Base-by-base conservation (phyloP, 805 yeast species). In the Blastobotrys americana region DNA sequence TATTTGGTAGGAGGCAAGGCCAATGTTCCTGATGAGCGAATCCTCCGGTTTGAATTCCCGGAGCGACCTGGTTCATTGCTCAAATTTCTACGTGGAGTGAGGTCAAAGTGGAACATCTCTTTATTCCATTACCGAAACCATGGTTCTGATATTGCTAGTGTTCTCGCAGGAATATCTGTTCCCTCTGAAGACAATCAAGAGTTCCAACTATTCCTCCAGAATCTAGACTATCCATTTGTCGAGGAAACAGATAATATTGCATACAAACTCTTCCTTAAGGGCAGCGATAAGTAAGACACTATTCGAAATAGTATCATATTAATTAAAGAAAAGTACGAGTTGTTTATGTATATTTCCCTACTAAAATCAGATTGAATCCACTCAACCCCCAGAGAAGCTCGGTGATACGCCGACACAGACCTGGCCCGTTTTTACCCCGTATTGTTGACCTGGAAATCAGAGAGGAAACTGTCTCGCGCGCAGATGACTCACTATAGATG, bases 41-140 rank as follows among this genome's bases (percentile, higher is more conserved):
- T 93, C 28, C 77, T 80, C 55, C 74, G 83, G 40, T 93, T 93
- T 57, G 96, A 88, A 65, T 94, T 93, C 71, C 99, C 99, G 10
- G 99, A 93, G 60, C 80, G 93, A 58, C 97, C 98, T 2, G 95
- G 96, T 39, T 97, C 98, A 1, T 72, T 93, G 57, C 77, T 82
- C 22, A 82, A 76, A 47, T 93, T 93, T 68, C 72, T 93, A 57
- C 74, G 73, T 21, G 73, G 80, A 15, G 66, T 93, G 60, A 77
- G 82, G 57, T 72, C 74, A 20, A 78, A 80, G 41, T 93, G 97
- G 97, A 93, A 93, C 61, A 78, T 93, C 50, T 84, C 97, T 1
- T 67, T 93, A 56, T 93, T 93, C 80, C 96, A 93, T 65, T 93
- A 93, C 67, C 80, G 99, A 72, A 88, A 93, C 68, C 95, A 88